phyloP scores from a whole-genome alignment of 257 asterid genomes.

The Paulownia fortunei region DNA sequence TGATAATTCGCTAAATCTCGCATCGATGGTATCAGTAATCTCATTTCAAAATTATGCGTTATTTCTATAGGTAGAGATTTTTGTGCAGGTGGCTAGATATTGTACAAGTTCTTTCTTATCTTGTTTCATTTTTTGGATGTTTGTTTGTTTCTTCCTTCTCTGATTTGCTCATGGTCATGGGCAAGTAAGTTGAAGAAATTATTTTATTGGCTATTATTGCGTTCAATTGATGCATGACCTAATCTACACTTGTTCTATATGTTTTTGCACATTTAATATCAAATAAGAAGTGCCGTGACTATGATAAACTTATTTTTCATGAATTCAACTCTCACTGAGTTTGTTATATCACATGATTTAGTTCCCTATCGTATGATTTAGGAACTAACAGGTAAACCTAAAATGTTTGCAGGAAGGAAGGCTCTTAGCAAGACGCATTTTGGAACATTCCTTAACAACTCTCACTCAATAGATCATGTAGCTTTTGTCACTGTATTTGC shows the following conservation, averaged over 20 bases:
- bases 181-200: not conserved
- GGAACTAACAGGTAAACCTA: slow-evolving; percentile 15
- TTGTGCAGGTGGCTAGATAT: not conserved
- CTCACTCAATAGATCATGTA: slow-evolving; percentile 46
- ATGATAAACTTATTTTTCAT: not conserved
- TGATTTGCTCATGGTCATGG: not conserved
- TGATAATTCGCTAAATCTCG: not conserved
- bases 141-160: not conserved
- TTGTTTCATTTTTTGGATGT: not conserved
- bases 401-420: slow-evolving; percentile 57
- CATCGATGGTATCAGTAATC: not conserved
- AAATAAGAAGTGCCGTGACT: slow-evolving; percentile 1
- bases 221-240: slow-evolving; percentile 2
- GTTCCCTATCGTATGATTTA: not conserved
- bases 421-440: slow-evolving; percentile 72
- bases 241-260: not conserved
- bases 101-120: not conserved
- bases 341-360: not conserved
- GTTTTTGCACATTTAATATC: not conserved
- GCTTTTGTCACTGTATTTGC: slow-evolving; percentile 81
- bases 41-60: slow-evolving; percentile 4
- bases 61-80: not conserved
- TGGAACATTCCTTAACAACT: slow-evolving; percentile 29
- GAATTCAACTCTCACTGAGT: not conserved
- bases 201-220: not conserved